phyloP scores from a whole-genome alignment of 2,329 filamentous ascomycete genomes.

The Magnaporthiopsis incrustans region DNA sequence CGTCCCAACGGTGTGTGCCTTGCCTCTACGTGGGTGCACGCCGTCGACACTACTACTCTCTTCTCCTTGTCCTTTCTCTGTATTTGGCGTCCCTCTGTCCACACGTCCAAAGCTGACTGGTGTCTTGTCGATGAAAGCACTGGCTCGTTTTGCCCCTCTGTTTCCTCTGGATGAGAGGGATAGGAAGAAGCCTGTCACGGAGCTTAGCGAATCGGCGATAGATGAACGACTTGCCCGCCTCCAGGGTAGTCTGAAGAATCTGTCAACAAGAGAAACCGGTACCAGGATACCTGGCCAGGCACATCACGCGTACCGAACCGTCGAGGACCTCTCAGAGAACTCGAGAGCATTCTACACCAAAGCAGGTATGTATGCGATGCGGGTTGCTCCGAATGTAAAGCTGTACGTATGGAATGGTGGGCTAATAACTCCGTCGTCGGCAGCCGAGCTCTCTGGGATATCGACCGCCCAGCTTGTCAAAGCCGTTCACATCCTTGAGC shows the following conservation, averaged over 20 bases:
- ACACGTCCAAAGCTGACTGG: background rate
- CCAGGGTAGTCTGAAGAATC: slow-evolving; percentile 16
- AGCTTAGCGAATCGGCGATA: slow-evolving; percentile 7
- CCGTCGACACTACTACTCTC: background rate
- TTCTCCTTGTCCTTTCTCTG: background rate
- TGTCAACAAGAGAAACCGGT: background rate
- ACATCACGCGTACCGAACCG: slow-evolving; percentile 26
- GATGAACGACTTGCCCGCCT: slow-evolving; percentile 14
- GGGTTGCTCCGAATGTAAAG: background rate
- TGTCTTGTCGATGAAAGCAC: background rate
- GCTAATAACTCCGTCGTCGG: background rate
- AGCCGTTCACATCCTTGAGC: slow-evolving; percentile 29
- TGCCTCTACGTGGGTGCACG: background rate
- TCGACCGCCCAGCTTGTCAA: slow-evolving; percentile 25
- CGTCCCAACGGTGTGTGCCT: background rate
- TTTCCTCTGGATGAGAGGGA: slow-evolving; percentile 22
- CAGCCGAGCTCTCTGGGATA: slow-evolving; percentile 25
- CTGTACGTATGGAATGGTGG: background rate
- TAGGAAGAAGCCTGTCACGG: background rate
- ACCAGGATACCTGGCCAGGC: background rate
- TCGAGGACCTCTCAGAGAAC: slow-evolving; percentile 32
- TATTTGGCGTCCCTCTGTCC: background rate
- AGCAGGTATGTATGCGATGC: slow-evolving; percentile 22
- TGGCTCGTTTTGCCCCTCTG: slow-evolving; percentile 10
- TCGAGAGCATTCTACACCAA: slow-evolving; percentile 34